Base-by-base conservation (phyloP, 495 filamentous ascomycete genomes). In the Neurospora sp. region DNA sequence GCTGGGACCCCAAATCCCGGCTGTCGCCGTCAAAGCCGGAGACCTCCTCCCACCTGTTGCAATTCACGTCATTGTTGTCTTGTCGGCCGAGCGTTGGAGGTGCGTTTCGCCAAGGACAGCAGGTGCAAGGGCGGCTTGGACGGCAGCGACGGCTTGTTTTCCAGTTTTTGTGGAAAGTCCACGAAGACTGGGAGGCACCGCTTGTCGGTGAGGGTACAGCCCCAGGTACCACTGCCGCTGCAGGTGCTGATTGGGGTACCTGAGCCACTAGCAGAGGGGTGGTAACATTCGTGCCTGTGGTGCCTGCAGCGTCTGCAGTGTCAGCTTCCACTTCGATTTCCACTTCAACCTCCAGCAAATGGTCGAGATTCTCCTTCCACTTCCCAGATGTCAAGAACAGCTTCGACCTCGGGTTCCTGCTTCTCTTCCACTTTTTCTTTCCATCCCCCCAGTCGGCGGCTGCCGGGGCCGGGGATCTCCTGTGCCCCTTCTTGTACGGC, bases 51-150 rank as follows among this genome's bases (percentile, higher is more conserved):
- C 28, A 66, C 54, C 34, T 66, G 54, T 34, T 66, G 24, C 54
- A 15, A 66, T 66, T 66, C 54, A 66, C 54, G 54, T 71, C 70
- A 59, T 42, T 36, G 70, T 70, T 66, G 62, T 38, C 72, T 71
- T 54, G 73, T 39, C 11, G 71, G 39, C 73, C 73, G 40, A 62
- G 70, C 71, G 69, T 73, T 75, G 39, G 31, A 39, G 39, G 73
- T 72, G 19, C 28, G 39, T 69, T 70, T 54, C 42, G 71, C 66
- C 66, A 75, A 66, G 45, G 74, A 71, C 71, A 73, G 37, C 39
- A 40, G 73, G 28, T 36, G 54, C 54, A 66, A 66, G 54, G 54
- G 54, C 54, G 28, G 54, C 54, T 66, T 66, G 54, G 28, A 62
- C 54, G 54, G 54, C 28, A 24, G n/a, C 13, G n/a, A 28, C 21